Evolutionary conservation across 2,329 filamentous ascomycete genomes (phyloP).

Genomic region (Colletotrichum trifolii): DNA sequence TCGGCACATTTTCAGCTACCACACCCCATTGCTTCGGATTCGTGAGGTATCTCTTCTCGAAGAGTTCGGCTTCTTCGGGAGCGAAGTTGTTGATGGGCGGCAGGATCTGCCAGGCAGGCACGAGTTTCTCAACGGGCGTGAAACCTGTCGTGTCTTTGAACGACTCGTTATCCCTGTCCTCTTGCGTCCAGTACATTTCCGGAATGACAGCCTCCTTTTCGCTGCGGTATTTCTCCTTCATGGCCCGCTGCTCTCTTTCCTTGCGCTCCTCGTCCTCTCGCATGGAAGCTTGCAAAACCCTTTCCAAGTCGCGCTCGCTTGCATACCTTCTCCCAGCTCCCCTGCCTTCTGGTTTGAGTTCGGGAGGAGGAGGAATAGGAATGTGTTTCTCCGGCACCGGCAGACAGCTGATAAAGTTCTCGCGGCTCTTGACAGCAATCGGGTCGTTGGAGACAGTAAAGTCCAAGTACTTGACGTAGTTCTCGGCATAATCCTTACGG

Average conservation of each 20-base stretch:
- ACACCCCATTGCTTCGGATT: conserved; percentile 86
- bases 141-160: conserved; percentile 76
- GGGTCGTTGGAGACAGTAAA: conserved; percentile 68
- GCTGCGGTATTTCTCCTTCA: conserved; percentile 77
- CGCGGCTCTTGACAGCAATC: conserved; percentile 64
- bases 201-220: conserved; percentile 83
- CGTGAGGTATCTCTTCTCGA: conserved; percentile 80
- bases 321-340: conserved; percentile 68
- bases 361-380: conserved; percentile 50
- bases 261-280: conserved; percentile 76
- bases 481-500: conserved; percentile 56
- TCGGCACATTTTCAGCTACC: conserved; percentile 74
- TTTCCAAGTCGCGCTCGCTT: conserved; percentile 79
- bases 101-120: conserved; percentile 77
- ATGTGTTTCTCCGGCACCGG: conserved; percentile 34
- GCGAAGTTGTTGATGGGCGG: conserved; percentile 81
- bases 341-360: conserved; percentile 67
- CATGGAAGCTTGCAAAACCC: conserved; percentile 77
- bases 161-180: conserved; percentile 67
- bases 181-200: conserved; percentile 72
- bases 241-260: conserved; percentile 72
- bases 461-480: conserved; percentile 63
- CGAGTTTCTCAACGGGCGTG: conserved; percentile 72
- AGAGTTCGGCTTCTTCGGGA: conserved; percentile 74
- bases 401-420: conserved; percentile 55